Percentiles rank a stretch among this genome's conserved stretches.
Conservation (phyloP, 164 flowering plant species). For the Vitis labrusca region DNA sequence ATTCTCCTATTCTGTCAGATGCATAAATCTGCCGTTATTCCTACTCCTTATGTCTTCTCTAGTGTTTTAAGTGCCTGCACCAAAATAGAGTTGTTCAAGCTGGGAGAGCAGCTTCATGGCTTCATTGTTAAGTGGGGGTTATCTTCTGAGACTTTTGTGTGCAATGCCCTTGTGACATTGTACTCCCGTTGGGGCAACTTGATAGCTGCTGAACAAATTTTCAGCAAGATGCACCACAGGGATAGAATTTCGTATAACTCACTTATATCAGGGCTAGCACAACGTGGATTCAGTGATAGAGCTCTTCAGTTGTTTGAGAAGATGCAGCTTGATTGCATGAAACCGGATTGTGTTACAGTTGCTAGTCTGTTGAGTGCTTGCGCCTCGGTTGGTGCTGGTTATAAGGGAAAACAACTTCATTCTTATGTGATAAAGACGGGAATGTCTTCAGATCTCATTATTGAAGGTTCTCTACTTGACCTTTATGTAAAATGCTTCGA, state of each 20-base stretch:
- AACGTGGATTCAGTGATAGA: constrained; percentile 26
- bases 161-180: constrained; percentile 44
- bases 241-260: constrained; percentile 40
- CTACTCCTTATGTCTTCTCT: constrained; percentile 37
- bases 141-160: constrained; percentile 31
- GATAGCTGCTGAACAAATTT: constrained; percentile 35
- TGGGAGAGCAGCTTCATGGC: constrained; percentile 38
- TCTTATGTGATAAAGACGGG: constrained; percentile 32
- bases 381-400: constrained; percentile 23
- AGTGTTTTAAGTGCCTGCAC: constrained; percentile 41
- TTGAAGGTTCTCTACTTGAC: constrained; percentile 48
- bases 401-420: constrained; percentile 34
- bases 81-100: constrained; percentile 17
- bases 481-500: constrained; percentile 43
- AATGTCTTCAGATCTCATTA: constrained; percentile 30
- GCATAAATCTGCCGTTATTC: constrained; percentile 23
- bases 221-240: constrained; percentile 22
- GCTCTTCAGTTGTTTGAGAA: constrained; percentile 31
- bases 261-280: constrained; percentile 42
- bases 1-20: constrained; percentile 28
- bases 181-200: constrained; percentile 33
- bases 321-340: constrained; percentile 37
- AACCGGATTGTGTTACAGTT: constrained; percentile 36
- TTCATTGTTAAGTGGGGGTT: constrained; percentile 35
- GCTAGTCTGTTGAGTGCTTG: constrained; percentile 38